These are phyloP conservation scores for Dactylorhiza incarnata DNA, from an alignment of 106 monocot species.

Conservation along the genomic window DNA sequence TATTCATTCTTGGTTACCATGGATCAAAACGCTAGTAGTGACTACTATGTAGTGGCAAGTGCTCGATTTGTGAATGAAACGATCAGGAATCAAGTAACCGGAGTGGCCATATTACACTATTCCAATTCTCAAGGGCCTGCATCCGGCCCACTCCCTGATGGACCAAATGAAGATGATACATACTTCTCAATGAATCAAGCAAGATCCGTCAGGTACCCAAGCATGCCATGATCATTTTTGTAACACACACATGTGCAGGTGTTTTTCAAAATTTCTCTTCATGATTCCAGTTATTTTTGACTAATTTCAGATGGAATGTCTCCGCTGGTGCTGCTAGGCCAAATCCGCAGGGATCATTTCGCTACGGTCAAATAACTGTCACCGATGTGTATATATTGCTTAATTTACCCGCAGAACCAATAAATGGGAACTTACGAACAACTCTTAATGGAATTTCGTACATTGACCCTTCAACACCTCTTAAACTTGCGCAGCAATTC, in stretches of 20 bases:
- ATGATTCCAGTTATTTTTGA: slow-evolving; percentile 11
- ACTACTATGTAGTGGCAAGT: slow-evolving; percentile 92
- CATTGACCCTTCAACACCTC: slow-evolving; percentile 72
- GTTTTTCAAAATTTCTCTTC: not conserved
- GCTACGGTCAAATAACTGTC: slow-evolving; percentile 86
- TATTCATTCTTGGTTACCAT: slow-evolving; percentile 93
- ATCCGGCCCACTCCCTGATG: slow-evolving; percentile 80
- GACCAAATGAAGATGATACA: slow-evolving; percentile 67
- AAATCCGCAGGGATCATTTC: slow-evolving; percentile 96
- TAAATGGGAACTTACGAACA: slow-evolving; percentile 52
- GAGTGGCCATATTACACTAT: slow-evolving; percentile 90
- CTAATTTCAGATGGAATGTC: slow-evolving; percentile 78
- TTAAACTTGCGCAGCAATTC: slow-evolving; percentile 88
- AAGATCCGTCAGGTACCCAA: slow-evolving; percentile 70
- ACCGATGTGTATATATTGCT: slow-evolving; percentile 80
- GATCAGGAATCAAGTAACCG: slow-evolving; percentile 43
- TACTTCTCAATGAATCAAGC: slow-evolving; percentile 90
- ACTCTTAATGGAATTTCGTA: slow-evolving; percentile 97
- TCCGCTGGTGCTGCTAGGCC: slow-evolving; percentile 91
- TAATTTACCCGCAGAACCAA: slow-evolving; percentile 55
- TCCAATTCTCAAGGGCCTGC: slow-evolving; percentile 85
- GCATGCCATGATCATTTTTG: not conserved
- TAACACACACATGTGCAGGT: not conserved
- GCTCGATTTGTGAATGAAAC: slow-evolving; percentile 53
- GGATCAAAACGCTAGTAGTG: slow-evolving; percentile 85